phyloP scores from a whole-genome alignment of 352 stramenopile species.

The Phytophthora citrophthora region DNA sequence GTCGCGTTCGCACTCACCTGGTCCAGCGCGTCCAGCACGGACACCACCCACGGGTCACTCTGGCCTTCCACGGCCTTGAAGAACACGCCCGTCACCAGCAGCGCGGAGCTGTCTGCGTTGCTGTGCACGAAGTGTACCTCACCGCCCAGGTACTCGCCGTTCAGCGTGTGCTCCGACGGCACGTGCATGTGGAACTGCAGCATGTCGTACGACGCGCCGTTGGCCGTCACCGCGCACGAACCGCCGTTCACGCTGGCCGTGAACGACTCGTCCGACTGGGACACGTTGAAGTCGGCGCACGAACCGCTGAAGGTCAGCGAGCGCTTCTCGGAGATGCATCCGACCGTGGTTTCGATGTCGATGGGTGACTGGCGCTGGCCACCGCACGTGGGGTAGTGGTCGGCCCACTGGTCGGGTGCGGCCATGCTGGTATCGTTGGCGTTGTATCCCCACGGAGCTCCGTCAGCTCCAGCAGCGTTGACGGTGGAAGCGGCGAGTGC shows the following conservation, averaged over 20 bases:
- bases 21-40: conserved; percentile 33
- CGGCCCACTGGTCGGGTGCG: conserved; percentile 1
- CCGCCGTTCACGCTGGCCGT: conserved; percentile 27
- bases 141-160: conserved; percentile 36
- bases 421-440: conserved; percentile 11
- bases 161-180: conserved; percentile 50
- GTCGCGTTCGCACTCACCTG: conserved; percentile 21
- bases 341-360: conserved; percentile 26
- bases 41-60: conserved; percentile 35
- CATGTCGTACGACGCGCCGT: conserved; percentile 29
- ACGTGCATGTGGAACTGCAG: conserved; percentile 49
- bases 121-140: conserved; percentile 58
- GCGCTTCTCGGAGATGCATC: conserved; percentile 12
- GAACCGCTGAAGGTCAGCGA: conserved; percentile 31
- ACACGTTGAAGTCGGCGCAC: conserved; percentile 34
- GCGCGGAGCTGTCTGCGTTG: conserved; percentile 22
- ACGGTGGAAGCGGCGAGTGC: conserved; percentile 9
- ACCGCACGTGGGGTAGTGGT: conserved; percentile 17
- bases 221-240: conserved; percentile 17
- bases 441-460: conserved; percentile 35
- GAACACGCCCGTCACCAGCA: conserved; percentile 46
- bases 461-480: neutral
- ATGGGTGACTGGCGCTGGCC: conserved; percentile 46
- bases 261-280: conserved; percentile 33
- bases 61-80: conserved; percentile 14